Percentiles rank a stretch among this genome's conserved stretches.
Evolutionary conservation across 805 yeast genomes (phyloP).

Genomic region (Candida oleophila): DNA sequence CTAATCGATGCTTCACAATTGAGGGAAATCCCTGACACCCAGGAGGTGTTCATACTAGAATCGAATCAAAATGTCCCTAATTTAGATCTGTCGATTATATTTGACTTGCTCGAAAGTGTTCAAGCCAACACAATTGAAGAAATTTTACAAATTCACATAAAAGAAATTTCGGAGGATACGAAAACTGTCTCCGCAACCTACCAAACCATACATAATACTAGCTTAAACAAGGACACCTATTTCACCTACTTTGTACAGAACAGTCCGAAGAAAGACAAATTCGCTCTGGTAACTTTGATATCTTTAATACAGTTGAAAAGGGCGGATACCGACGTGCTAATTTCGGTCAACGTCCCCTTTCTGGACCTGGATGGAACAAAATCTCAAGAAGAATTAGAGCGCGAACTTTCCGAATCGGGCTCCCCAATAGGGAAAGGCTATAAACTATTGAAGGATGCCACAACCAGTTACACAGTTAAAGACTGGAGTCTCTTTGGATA

Average conservation of each 20-base stretch:
- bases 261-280: constrained; percentile 15
- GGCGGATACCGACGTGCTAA: constrained; percentile 58
- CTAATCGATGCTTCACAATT: constrained; percentile 70
- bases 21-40: constrained; percentile 88
- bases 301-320: constrained; percentile 54
- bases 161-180: constrained; percentile 46
- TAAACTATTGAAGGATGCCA: constrained; percentile 22
- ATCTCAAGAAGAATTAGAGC: constrained; percentile 6
- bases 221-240: constrained; percentile 20
- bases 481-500: constrained; percentile 49
- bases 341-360: constrained; percentile 60
- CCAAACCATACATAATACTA: neutral
- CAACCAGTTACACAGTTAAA: constrained; percentile 34
- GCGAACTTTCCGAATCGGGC: neutral
- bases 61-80: constrained; percentile 18
- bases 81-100: constrained; percentile 55
- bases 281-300: constrained; percentile 50
- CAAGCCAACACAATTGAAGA: constrained; percentile 31
- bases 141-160: constrained; percentile 53
- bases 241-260: constrained; percentile 39
- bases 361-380: constrained; percentile 5
- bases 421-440: constrained; percentile 12
- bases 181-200: constrained; percentile 2
- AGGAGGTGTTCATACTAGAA: constrained; percentile 77
- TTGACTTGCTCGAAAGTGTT: constrained; percentile 61